Evolutionary conservation across 2,329 filamentous ascomycete genomes (phyloP).

Genomic region (Fusarium devonianum): DNA sequence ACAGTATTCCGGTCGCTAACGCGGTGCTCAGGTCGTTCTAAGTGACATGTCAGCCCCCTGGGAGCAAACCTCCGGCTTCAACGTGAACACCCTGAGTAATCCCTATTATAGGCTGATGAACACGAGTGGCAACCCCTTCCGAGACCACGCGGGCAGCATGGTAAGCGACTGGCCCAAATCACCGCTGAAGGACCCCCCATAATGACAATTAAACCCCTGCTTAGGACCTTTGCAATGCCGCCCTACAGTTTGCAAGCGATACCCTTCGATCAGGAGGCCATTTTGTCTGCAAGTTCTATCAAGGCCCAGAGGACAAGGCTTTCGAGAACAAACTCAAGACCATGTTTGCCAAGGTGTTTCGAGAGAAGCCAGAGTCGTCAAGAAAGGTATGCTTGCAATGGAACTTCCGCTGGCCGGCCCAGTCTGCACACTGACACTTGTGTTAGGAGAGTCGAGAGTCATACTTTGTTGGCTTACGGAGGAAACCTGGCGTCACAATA

Average conservation of each 20-base stretch:
- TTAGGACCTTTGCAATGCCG: slow-evolving; percentile 88
- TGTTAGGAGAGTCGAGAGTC: slow-evolving; percentile 68
- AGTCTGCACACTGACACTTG: slow-evolving; percentile 5
- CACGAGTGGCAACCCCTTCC: slow-evolving; percentile 85
- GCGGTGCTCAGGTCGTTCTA: slow-evolving; percentile 71
- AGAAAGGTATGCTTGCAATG: slow-evolving; percentile 66
- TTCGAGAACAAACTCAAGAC: slow-evolving; percentile 77
- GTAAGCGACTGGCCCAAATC: slow-evolving; percentile 59
- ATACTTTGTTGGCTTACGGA: slow-evolving; percentile 81
- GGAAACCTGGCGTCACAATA: slow-evolving; percentile 59
- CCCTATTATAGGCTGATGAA: slow-evolving; percentile 99
- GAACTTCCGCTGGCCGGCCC: background rate
- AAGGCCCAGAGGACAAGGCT: slow-evolving; percentile 83
- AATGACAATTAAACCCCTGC: slow-evolving; percentile 1
- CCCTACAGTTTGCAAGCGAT: slow-evolving; percentile 84
- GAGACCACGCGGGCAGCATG: slow-evolving; percentile 94
- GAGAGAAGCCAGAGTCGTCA: slow-evolving; percentile 92
- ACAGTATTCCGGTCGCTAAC: slow-evolving; percentile 22
- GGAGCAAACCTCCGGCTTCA: slow-evolving; percentile 79
- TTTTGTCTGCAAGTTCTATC: slow-evolving; percentile 98
- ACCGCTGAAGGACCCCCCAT: too few species aligned
- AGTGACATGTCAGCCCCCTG: slow-evolving; percentile 99
- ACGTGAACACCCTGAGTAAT: slow-evolving; percentile 91
- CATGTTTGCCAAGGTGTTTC: slow-evolving; percentile 80
- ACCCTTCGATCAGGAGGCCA: slow-evolving; percentile 83